phyloP scores from a whole-genome alignment of 768 basidiomycete genomes.

The Boletus vinaceobasis region DNA sequence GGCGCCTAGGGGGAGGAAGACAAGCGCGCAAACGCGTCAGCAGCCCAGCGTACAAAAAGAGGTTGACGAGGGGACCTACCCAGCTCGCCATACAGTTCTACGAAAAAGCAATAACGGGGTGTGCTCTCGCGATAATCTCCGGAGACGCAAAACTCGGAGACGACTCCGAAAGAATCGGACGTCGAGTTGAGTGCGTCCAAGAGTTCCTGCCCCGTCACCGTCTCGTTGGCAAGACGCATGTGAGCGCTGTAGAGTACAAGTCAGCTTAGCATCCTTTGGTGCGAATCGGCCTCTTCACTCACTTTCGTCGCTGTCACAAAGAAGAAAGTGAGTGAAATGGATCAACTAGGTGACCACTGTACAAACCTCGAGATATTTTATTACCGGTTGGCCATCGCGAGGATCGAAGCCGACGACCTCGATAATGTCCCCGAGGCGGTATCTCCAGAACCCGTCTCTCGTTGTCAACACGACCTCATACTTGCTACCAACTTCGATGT shows the following conservation, averaged over 20 bases:
- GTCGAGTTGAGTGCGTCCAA: constrained; percentile 12
- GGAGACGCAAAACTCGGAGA: constrained; percentile 23
- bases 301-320: constrained; percentile 18
- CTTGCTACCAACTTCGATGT: constrained; percentile 12
- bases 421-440: constrained; percentile 20
- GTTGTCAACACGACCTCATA: constrained; percentile 24
- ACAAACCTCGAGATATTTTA: constrained; percentile 24
- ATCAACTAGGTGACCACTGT: not conserved
- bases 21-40: not conserved
- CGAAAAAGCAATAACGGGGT: constrained; percentile 19
- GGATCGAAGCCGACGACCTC: constrained; percentile 23
- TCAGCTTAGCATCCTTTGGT: not conserved
- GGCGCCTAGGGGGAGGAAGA: not conserved
- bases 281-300: not conserved
- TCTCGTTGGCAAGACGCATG: constrained; percentile 23
- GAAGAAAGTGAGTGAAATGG: not conserved
- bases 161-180: constrained; percentile 12
- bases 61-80: constrained; percentile 1
- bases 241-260: not conserved
- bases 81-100: constrained; percentile 10
- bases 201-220: constrained; percentile 22
- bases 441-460: constrained; percentile 25
- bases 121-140: constrained; percentile 16
- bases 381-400: constrained; percentile 18
- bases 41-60: not conserved